Base-by-base conservation (phyloP, 2,329 filamentous ascomycete genomes). In the Alternaria metachromatica region DNA sequence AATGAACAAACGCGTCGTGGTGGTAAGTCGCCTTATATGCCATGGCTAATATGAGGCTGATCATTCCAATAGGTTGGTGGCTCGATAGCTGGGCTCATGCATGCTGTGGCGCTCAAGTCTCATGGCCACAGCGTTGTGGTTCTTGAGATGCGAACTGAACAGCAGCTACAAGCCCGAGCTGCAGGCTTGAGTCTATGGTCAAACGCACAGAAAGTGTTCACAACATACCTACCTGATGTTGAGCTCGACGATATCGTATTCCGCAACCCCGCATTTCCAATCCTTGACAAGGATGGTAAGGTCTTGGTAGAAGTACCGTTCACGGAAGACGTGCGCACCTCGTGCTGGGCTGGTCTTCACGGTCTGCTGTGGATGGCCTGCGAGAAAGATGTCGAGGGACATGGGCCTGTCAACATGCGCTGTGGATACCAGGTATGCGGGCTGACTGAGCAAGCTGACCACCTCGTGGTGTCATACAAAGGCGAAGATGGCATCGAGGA, bases 11-110 rank as follows among this genome's bases (percentile, higher is more conserved):
- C 23, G 21, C 18, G 30, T 53, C 6, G 51, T 63, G 18, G 56
- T 63, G 18, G 61, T 63, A 28, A 43, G 55, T 50, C 23, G 21
- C 12, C 10, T 18, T 37, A 30, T 6, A 33, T 12, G 7, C 3
- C 11, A 6, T 20, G 41, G n/a, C 15, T 15, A 5, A 2, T n/a
- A 43, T 51, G 21, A 25, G 15, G 43, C 53, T 63, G 21, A 63
- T 18, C 0, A 4, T 6, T 3, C 8, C 8, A 5, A 23, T 12
- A 63, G 61, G 48, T 72, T 28, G 71, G 71, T 20, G 65, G 67
- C 45, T 72, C 70, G 2, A 64, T 71, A 20, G 63, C 68, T 11
- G 70, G 71, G 15, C 62, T 73, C 8, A 67, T 73, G 63, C 67
- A 71, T 43, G 70, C 70, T 12, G 45, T 72, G 7, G 67, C 62